phyloP scores from a whole-genome alignment of 2,329 filamentous ascomycete species.

The Phialophora chinensis region DNA sequence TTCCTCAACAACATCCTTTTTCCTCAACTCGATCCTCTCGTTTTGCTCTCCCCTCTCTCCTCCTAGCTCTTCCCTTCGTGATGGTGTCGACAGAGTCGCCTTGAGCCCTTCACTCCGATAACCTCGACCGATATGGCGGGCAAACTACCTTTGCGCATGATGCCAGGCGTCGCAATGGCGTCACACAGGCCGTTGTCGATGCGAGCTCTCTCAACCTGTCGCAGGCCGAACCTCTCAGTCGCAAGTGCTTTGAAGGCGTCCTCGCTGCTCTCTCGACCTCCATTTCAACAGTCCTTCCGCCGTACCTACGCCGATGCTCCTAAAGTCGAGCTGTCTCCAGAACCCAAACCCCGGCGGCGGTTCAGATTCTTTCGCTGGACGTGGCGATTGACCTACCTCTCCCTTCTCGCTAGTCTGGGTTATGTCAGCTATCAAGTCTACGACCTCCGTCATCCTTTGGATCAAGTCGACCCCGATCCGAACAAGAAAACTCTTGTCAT shows the following conservation, averaged over 20 bases:
- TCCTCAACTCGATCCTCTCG: background rate
- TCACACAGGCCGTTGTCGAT: conserved; percentile 35
- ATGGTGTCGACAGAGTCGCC: conserved; percentile 11
- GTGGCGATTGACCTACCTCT: conserved; percentile 83
- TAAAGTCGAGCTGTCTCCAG: conserved; percentile 44
- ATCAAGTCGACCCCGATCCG: conserved; percentile 80
- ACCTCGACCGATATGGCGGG: conserved; percentile 34
- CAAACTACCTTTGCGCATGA: conserved; percentile 36
- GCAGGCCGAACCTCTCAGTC: conserved; percentile 16
- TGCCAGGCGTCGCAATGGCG: conserved; percentile 30
- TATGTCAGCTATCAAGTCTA: conserved; percentile 84
- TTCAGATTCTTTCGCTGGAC: conserved; percentile 76
- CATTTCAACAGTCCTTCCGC: conserved; percentile 50
- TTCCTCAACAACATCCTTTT: conserved; percentile 14
- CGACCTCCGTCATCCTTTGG: conserved; percentile 76
- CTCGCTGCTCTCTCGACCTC: conserved; percentile 30
- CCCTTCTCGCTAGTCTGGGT: conserved; percentile 69
- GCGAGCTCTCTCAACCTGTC: conserved; percentile 25
- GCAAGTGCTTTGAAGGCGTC: conserved; percentile 23
- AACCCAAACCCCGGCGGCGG: conserved; percentile 59
- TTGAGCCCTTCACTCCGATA: conserved; percentile 14
- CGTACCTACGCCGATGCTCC: conserved; percentile 61
- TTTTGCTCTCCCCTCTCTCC: background rate
- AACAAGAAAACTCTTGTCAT: conserved; percentile 96
- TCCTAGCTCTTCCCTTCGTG: conserved; percentile 6